Conservation (phyloP, 2,329 filamentous ascomycete species). For the Fusarium kyushuense region DNA sequence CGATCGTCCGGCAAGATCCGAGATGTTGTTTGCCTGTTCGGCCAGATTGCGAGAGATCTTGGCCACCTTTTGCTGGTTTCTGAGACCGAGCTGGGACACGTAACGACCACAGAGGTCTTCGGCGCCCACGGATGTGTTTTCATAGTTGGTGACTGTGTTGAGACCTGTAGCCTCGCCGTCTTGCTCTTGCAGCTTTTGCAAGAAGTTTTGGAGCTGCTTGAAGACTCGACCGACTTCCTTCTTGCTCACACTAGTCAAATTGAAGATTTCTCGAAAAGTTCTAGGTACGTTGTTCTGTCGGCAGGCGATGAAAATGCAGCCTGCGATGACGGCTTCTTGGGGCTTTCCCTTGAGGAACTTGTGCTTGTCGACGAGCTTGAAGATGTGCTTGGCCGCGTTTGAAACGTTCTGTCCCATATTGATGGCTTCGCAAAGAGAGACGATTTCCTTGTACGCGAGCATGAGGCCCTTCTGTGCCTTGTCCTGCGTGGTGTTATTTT, state of each 20-base stretch:
- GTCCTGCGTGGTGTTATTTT: constrained; percentile 86
- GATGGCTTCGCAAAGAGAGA: constrained; percentile 85
- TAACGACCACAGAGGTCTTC: constrained; percentile 89
- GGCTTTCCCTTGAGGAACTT: constrained; percentile 96
- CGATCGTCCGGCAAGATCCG: constrained; percentile 89
- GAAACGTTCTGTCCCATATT: constrained; percentile 83
- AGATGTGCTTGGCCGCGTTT: constrained; percentile 93
- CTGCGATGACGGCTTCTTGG: constrained; percentile 92
- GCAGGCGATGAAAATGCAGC: constrained; percentile 97
- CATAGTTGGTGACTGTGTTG: constrained; percentile 75
- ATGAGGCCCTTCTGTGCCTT: constrained; percentile 86
- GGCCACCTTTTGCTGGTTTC: constrained; percentile 78
- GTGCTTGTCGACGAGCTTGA: constrained; percentile 92
- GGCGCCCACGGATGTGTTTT: constrained; percentile 82
- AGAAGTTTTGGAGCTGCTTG: constrained; percentile 90
- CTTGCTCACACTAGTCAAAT: constrained; percentile 92
- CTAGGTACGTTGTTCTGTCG: constrained; percentile 88
- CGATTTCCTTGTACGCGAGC: constrained; percentile 90
- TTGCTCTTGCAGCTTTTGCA: constrained; percentile 78
- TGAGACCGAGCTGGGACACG: constrained; percentile 83
- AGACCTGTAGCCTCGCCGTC: constrained; percentile 60
- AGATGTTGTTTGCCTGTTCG: constrained; percentile 79
- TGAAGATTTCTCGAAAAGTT: constrained; percentile 94
- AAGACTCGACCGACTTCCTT: constrained; percentile 98
- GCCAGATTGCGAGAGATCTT: constrained; percentile 85